Conservation (phyloP, 352 stramenopile genomes). For the Phytophthora palmivora region DNA sequence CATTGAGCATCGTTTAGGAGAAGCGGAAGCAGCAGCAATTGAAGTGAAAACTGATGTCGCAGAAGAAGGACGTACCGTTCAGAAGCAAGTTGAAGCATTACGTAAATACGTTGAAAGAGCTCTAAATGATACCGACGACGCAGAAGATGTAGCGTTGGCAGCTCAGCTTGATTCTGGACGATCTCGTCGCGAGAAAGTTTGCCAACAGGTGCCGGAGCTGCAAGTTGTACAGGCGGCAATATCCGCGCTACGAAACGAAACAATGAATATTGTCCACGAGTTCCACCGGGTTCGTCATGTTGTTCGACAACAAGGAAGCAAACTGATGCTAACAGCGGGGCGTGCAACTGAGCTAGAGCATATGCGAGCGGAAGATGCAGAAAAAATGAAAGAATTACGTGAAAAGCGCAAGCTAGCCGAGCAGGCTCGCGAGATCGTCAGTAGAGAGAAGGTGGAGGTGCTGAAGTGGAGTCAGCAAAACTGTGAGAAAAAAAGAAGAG, state of each 20-base stretch:
- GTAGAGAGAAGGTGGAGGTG: constrained; percentile 65
- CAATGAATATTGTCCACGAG: constrained; percentile 58
- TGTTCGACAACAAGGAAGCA: constrained; percentile 38
- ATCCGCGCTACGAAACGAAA: constrained; percentile 53
- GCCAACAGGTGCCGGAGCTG: constrained; percentile 41
- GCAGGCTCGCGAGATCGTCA: constrained; percentile 68
- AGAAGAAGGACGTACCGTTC: constrained; percentile 39
- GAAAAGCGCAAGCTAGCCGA: constrained; percentile 56
- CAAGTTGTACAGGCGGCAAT: constrained; percentile 59
- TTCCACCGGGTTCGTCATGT: constrained; percentile 52
- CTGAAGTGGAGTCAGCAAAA: constrained; percentile 69
- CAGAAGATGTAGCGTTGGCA: constrained; percentile 10
- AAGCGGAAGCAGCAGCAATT: constrained; percentile 18
- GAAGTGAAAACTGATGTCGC: constrained; percentile 37
- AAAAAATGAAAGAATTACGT: constrained; percentile 46
- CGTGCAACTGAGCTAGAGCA: constrained; percentile 51
- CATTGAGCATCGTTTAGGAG: constrained; percentile 37
- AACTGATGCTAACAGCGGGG: constrained; percentile 41
- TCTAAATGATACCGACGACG: constrained; percentile 15
- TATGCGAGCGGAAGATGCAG: constrained; percentile 41
- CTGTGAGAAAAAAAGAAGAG: constrained; percentile 57
- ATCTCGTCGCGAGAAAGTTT: constrained; percentile 15
- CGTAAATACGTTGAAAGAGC: constrained; percentile 57
- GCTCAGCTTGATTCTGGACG: constrained; percentile 5
- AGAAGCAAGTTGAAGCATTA: constrained; percentile 52